These are phyloP conservation scores for Ilyonectria robusta DNA, from an alignment of 2,329 filamentous ascomycete genomes.

Conservation along the genomic window DNA sequence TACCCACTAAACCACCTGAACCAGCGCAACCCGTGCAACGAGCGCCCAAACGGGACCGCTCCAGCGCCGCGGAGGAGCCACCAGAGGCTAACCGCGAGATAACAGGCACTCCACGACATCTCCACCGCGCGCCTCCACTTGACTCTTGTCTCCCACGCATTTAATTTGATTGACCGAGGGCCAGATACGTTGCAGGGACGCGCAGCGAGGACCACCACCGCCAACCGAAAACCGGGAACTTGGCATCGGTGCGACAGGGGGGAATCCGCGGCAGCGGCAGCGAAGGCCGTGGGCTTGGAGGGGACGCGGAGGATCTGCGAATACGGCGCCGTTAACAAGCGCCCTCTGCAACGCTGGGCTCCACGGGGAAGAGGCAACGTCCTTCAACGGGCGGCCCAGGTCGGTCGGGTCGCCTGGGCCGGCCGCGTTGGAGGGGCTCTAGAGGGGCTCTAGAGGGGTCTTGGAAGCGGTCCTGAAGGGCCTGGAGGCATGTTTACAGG, in stretches of 20 bases:
- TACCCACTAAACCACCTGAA: neutral
- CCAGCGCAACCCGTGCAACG: neutral
- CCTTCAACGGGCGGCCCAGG: neutral
- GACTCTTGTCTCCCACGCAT: conserved; percentile 2
- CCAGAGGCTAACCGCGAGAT: neutral
- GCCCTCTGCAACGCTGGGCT: neutral
- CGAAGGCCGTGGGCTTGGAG: neutral
- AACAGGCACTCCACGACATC: conserved; percentile 7
- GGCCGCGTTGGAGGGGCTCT: neutral
- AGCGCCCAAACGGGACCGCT: neutral
- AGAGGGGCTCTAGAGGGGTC: neutral
- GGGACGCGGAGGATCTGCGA: neutral
- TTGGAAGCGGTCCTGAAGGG: neutral
- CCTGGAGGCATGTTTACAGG: neutral
- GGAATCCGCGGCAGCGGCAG: neutral
- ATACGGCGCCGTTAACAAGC: neutral
- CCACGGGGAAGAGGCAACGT: neutral
- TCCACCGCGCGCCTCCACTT: conserved; percentile 2
- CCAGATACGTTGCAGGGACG: neutral
- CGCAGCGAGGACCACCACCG: no score
- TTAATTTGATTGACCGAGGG: neutral
- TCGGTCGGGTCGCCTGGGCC: conserved; percentile 3
- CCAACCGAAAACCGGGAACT: neutral
- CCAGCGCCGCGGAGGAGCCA: neutral
- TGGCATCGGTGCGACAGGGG: neutral